phyloP scores from a whole-genome alignment of 129 eudicot species.

The Lactuca saligna region DNA sequence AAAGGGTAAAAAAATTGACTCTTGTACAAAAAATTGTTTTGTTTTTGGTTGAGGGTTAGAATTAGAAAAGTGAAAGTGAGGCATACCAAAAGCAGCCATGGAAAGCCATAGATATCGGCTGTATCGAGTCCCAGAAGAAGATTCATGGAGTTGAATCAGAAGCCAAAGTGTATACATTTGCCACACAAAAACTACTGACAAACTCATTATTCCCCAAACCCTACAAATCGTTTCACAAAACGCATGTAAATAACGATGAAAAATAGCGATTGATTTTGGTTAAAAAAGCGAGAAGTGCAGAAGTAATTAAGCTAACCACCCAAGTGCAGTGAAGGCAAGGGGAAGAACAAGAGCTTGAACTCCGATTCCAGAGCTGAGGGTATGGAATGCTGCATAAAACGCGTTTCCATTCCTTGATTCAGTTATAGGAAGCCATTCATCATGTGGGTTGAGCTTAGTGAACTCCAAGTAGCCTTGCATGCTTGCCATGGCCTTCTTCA shows the following conservation, averaged over 20 bases:
- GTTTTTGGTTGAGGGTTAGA: background rate
- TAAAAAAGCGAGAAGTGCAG: too few relatives aligned
- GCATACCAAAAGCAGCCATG: constrained; percentile 56
- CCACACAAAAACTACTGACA: constrained; percentile 46
- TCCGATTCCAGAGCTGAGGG: constrained; percentile 79
- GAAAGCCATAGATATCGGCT: constrained; percentile 62
- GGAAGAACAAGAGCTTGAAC: constrained; percentile 82
- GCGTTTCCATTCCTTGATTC: constrained; percentile 80
- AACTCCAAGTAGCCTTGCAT: constrained; percentile 55
- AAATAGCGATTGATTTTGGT: background rate
- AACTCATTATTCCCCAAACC: constrained; percentile 56
- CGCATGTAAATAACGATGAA: background rate
- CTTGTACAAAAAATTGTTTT: background rate
- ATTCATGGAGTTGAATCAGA: constrained; percentile 52
- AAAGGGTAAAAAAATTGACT: background rate
- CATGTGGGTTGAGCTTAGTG: constrained; percentile 78
- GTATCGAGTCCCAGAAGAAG: constrained; percentile 47
- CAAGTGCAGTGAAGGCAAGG: constrained; percentile 72
- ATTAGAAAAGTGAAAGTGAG: background rate
- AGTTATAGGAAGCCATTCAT: constrained; percentile 86
- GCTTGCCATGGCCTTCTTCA: constrained; percentile 57
- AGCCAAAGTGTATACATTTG: constrained; percentile 58
- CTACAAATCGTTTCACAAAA: constrained; percentile 24
- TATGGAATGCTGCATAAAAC: constrained; percentile 75
- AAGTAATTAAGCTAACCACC: constrained; percentile 46